Evolutionary conservation across 2,329 filamentous ascomycete species (phyloP).

Genomic region (Macrophomina pseudophaseolina): DNA sequence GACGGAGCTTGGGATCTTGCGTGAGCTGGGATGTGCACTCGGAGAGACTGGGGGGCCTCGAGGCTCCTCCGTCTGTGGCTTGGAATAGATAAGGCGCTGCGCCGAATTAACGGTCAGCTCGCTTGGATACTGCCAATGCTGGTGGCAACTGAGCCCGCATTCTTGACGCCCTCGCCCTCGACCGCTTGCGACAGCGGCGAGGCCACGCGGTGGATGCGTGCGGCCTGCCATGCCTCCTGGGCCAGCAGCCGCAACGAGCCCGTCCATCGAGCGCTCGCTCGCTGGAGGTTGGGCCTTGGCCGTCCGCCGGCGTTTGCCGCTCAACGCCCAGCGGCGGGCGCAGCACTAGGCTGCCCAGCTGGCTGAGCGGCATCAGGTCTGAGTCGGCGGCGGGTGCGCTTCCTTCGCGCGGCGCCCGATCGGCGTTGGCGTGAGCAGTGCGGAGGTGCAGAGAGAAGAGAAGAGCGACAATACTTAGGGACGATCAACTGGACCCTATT

Average conservation of each 20-base stretch:
- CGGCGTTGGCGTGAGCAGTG: background rate
- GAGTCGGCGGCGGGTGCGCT: conserved; percentile 6
- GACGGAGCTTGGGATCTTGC: conserved; percentile 15
- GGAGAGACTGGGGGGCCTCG: conserved; percentile 1
- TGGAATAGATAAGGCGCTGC: conserved; percentile 20
- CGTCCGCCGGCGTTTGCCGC: background rate
- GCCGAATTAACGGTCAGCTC: conserved; percentile 25
- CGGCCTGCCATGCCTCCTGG: background rate
- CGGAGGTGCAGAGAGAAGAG: background rate
- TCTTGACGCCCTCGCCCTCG: background rate
- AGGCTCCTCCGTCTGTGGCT: conserved; percentile 18
- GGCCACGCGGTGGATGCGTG: background rate
- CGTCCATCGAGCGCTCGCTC: background rate
- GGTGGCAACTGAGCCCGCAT: conserved; percentile 10
- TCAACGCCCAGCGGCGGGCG: background rate
- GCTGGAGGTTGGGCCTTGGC: background rate
- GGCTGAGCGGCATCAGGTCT: background rate
- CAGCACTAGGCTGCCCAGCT: background rate
- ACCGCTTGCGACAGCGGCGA: background rate
- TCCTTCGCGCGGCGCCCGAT: conserved; percentile 15
- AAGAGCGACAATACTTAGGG: background rate
- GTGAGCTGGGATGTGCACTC: conserved; percentile 7
- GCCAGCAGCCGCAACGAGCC: background rate
- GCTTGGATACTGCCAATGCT: conserved; percentile 18
- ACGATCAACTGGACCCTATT: conserved; percentile 8